phyloP scores from a whole-genome alignment of 306 rosid species.

The Chamaecrista fasciculata region DNA sequence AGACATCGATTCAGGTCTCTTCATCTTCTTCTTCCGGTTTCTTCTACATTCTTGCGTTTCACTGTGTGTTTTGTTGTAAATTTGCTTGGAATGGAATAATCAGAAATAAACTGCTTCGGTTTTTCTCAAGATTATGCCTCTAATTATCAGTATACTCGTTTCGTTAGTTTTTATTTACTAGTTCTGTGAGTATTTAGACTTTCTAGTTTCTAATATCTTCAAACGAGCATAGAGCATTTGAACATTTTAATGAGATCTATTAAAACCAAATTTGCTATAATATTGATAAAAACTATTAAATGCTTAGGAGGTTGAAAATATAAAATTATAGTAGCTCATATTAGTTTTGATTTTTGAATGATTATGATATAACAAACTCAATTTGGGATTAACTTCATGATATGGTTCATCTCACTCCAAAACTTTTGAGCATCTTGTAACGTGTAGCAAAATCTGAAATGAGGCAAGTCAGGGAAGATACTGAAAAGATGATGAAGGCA shows the following conservation, averaged over 20 bases:
- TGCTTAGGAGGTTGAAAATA: neutral
- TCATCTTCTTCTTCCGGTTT: neutral
- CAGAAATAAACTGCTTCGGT: neutral
- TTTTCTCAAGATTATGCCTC: neutral
- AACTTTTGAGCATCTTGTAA: neutral
- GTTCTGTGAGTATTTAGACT: neutral
- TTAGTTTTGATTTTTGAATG: neutral
- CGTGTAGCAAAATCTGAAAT: slow-evolving; percentile 61
- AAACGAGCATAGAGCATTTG: neutral
- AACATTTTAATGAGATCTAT: neutral
- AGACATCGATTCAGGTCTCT: slow-evolving; percentile 61
- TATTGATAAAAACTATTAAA: neutral
- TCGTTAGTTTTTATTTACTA: neutral
- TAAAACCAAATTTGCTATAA: neutral
- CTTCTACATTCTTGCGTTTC: neutral
- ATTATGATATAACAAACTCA: neutral
- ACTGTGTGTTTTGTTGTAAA: neutral
- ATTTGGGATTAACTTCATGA: neutral
- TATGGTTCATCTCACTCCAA: neutral
- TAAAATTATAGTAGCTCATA: neutral
- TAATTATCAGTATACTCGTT: neutral
- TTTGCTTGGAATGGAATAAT: neutral
- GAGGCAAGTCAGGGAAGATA: slow-evolving; percentile 44
- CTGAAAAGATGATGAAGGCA: slow-evolving; percentile 45
- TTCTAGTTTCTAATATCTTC: neutral